Evolutionary conservation across 2,329 filamentous ascomycete species (phyloP).

Genomic region (Cercospora sesami): DNA sequence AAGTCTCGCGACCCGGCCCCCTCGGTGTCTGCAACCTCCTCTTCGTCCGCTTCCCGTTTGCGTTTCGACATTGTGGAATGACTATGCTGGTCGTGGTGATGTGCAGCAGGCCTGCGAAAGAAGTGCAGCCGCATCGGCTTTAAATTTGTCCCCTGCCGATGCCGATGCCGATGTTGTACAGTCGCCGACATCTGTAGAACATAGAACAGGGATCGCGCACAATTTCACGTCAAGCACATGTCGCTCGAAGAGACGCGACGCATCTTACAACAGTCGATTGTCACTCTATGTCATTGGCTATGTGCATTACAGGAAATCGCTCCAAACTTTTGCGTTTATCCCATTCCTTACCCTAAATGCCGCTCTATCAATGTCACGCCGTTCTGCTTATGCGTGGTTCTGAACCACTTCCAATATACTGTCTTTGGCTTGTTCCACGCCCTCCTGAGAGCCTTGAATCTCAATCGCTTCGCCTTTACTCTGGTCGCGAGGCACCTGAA

Average conservation of each 20-base stretch:
- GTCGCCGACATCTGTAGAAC: background rate
- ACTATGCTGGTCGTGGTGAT: background rate
- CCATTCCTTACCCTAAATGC: background rate
- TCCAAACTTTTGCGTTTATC: slow-evolving; percentile 7
- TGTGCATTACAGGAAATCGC: background rate
- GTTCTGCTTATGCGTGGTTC: slow-evolving; percentile 37
- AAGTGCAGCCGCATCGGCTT: background rate
- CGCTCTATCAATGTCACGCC: background rate
- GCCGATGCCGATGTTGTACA: background rate
- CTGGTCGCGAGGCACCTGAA: slow-evolving; percentile 86
- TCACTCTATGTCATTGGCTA: background rate
- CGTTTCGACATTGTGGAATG: slow-evolving; percentile 14
- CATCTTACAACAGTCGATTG: background rate
- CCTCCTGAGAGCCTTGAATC: slow-evolving; percentile 69
- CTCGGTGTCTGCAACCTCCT: slow-evolving; percentile 25
- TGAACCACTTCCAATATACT: slow-evolving; percentile 80
- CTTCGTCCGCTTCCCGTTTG: slow-evolving; percentile 12
- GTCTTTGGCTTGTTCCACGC: slow-evolving; percentile 82
- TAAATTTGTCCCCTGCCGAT: background rate
- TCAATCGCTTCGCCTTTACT: slow-evolving; percentile 77
- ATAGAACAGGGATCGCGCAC: background rate
- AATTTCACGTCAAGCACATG: background rate
- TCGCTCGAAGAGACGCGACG: background rate
- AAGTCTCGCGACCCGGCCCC: slow-evolving; percentile 31
- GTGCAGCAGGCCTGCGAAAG: background rate